Conservation (phyloP, 2,329 filamentous ascomycete species). For the Cladophialophora carrionii region DNA sequence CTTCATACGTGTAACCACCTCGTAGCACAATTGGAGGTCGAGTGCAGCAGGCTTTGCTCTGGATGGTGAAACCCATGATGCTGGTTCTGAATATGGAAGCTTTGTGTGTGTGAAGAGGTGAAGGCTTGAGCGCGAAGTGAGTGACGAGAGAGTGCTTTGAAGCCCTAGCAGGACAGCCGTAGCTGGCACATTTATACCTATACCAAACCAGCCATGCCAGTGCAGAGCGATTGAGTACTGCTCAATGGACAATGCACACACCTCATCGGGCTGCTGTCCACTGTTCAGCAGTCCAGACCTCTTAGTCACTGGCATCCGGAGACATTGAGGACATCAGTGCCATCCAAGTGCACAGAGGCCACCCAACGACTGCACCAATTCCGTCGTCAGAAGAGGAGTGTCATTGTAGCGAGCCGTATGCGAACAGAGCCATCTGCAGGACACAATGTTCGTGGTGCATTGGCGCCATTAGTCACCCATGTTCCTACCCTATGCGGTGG, state of each 20-base stretch:
- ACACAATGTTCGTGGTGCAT: neutral
- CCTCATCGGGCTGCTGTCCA: neutral
- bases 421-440: neutral
- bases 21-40: slow-evolving; percentile 17
- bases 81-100: neutral
- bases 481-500: neutral
- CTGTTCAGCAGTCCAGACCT: too few relatives aligned
- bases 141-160: neutral
- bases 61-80: slow-evolving; percentile 16
- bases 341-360: neutral
- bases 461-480: neutral
- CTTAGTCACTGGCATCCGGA: neutral
- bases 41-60: slow-evolving; percentile 16
- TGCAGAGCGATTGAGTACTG: neutral
- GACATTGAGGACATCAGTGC: neutral
- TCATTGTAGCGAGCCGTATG: neutral
- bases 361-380: neutral
- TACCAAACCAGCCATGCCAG: neutral
- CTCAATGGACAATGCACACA: neutral
- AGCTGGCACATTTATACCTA: neutral
- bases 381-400: neutral
- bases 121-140: neutral
- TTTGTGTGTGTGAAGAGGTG: neutral
- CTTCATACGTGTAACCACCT: slow-evolving; percentile 18
- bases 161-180: neutral